Percentiles rank a stretch among this genome's conserved stretches.
Conservation (phyloP, 148 eudicot genomes). For the Amaranthus palmeri region DNA sequence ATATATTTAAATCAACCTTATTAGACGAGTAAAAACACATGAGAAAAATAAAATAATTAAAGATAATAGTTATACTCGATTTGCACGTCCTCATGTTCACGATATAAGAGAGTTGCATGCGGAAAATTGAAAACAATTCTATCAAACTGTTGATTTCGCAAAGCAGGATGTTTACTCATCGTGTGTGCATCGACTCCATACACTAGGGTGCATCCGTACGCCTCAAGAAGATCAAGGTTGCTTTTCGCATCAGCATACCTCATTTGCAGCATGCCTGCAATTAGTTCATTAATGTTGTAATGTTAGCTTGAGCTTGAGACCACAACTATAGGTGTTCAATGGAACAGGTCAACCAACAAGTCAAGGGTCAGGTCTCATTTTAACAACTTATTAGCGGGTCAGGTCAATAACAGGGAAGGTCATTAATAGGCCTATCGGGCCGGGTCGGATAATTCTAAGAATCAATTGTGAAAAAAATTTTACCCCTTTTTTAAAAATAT, state of each 20-base stretch:
- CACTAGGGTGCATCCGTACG: conserved; percentile 19
- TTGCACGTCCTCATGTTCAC: conserved; percentile 9
- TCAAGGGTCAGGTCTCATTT: too few relatives aligned
- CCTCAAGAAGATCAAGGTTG: conserved; percentile 2
- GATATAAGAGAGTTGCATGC: conserved; percentile 1
- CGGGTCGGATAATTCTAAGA: too few relatives aligned
- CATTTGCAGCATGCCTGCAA: not conserved
- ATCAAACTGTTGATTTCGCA: conserved; percentile 13
- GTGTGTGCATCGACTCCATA: conserved; percentile 21
- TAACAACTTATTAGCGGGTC: too few relatives aligned
- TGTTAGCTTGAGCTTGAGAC: not conserved
- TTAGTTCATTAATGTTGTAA: not conserved
- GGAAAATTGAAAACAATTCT: conserved; percentile 35
- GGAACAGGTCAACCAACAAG: too few relatives aligned
- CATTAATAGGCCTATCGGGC: too few relatives aligned
- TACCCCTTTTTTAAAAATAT: too few relatives aligned
- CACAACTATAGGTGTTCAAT: not conserved
- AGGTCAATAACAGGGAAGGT: too few relatives aligned
- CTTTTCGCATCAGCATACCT: not conserved
- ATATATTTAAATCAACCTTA: too few relatives aligned
- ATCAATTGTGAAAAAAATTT: too few relatives aligned
- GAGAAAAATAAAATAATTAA: too few relatives aligned
- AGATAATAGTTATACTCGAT: conserved; percentile 14
- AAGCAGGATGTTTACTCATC: conserved; percentile 5
- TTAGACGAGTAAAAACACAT: too few relatives aligned